Evolutionary conservation across 2,329 filamentous ascomycete genomes (phyloP), one percentile per base, ranked within the genome.

Genomic region (Amesomyces nigricolor): DNA sequence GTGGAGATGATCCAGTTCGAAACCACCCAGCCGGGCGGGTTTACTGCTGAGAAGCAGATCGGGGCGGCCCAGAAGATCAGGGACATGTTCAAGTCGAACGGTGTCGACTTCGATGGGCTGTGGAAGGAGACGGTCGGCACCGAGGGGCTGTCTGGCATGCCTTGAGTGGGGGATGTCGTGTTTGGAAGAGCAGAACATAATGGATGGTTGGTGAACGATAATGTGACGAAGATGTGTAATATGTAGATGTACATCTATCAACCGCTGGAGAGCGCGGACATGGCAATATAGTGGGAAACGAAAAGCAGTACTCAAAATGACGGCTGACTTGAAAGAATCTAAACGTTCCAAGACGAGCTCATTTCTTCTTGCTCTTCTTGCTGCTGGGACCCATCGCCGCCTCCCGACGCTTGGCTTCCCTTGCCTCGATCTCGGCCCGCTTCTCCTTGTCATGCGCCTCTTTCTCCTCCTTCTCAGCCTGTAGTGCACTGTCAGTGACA

Each of bases 1-100:
- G 88, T 96, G 47, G 91, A 96, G 74, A 80, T 95, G 66, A 85
- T 96, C 48, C 91, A 96, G 72, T 95, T 84, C 65, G 91, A 96
- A 72, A 86, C 88, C 42, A 86, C 84, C 37, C 80, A 81, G 62
- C 88, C 90, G 0, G 89, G 86, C 16, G 89, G 88, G 0, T 95
- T 95, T 66, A 88, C 86, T 1, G 74, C 78, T 0, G 87, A 91
- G 67, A 80, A 83, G 65, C 90, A 95, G 71, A 76, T 81, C 54
- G 80, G 77, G 43, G 86, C 88, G 1, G 89, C 89, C 56, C 74
- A 82, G 60, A 85, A 91, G 71, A 88, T 91, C 48, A 82, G 86
- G 64, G 80, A 83, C 39, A 75, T 94, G 67, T 95, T 96, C 67
- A 78, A 85, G 59, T 77, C 79, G 44, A 80, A 91, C 48, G 84